Evolutionary conservation across 2,329 filamentous ascomycete genomes (phyloP).

Genomic region (Venturiaceae sp.): DNA sequence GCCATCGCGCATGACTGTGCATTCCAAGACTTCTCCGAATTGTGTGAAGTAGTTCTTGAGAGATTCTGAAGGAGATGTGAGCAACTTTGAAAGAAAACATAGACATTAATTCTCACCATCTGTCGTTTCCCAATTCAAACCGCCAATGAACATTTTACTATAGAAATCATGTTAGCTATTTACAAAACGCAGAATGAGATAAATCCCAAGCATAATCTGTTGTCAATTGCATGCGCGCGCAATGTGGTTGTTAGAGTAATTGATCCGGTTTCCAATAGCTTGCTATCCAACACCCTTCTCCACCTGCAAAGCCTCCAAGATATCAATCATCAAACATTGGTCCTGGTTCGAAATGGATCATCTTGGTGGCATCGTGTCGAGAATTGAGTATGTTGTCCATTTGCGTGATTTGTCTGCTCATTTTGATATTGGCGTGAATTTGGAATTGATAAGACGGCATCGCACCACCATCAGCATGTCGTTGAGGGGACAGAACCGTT

Average conservation of each 20-base stretch:
- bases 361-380: too few species aligned
- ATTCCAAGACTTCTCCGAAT: slow-evolving; percentile 94
- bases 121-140: slow-evolving; percentile 97
- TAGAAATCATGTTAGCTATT: slow-evolving; percentile 23
- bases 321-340: neutral
- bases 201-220: too few species aligned
- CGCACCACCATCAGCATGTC: too few species aligned
- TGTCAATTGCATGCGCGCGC: neutral
- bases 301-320: neutral
- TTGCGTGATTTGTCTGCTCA: neutral
- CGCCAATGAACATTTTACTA: slow-evolving; percentile 99
- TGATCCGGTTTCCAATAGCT: neutral
- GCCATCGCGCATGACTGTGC: slow-evolving; percentile 98
- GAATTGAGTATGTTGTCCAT: too few species aligned
- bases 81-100: slow-evolving; percentile 1
- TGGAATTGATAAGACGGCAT: too few species aligned
- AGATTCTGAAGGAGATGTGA: slow-evolving; percentile 55
- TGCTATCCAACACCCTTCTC: neutral
- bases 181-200: slow-evolving; percentile 16
- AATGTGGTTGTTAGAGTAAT: neutral
- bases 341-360: neutral
- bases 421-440: neutral
- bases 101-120: slow-evolving; percentile 60
- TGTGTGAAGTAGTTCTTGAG: slow-evolving; percentile 95
- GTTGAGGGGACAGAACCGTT: neutral